phyloP scores from a whole-genome alignment of 345 rosid genomes.

The Raphanus sativus region DNA sequence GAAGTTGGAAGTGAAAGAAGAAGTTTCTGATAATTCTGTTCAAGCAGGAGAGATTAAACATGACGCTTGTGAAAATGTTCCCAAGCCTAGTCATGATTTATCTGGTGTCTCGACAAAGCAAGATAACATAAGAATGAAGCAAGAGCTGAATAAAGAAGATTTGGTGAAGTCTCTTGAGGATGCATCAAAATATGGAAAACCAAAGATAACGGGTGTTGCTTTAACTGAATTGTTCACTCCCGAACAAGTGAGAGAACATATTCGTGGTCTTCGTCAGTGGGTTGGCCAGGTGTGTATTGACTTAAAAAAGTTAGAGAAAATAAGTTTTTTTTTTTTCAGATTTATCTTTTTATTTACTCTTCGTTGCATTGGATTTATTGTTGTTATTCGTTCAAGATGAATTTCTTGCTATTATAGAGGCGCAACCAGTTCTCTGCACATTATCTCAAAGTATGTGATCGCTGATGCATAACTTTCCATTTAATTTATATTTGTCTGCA shows the following conservation, averaged over 20 bases:
- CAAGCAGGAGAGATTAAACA: constrained; percentile 55
- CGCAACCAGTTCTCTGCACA: background rate
- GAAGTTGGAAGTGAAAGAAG: constrained; percentile 58
- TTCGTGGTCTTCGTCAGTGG: constrained; percentile 94
- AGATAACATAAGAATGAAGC: constrained; percentile 54
- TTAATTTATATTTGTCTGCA: constrained; percentile 40
- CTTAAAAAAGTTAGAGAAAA: background rate
- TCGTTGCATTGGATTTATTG: background rate
- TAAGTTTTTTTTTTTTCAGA: background rate
- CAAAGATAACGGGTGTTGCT: constrained; percentile 93
- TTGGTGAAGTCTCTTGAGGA: constrained; percentile 45
- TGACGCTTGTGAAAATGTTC: constrained; percentile 51
- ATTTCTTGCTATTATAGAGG: background rate
- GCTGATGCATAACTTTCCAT: constrained; percentile 18
- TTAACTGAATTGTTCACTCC: constrained; percentile 96
- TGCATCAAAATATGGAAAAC: constrained; percentile 79
- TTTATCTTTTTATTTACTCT: background rate
- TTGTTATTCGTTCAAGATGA: background rate
- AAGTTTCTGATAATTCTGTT: constrained; percentile 50
- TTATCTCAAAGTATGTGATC: background rate
- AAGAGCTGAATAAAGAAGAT: constrained; percentile 65
- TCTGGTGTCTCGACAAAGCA: constrained; percentile 41
- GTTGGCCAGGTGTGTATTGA: constrained; percentile 83
- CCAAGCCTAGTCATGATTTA: constrained; percentile 46
- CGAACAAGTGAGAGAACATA: constrained; percentile 94